phyloP scores from a whole-genome alignment of 2,329 filamentous ascomycete species.

The Botryosphaeria dothidea region DNA sequence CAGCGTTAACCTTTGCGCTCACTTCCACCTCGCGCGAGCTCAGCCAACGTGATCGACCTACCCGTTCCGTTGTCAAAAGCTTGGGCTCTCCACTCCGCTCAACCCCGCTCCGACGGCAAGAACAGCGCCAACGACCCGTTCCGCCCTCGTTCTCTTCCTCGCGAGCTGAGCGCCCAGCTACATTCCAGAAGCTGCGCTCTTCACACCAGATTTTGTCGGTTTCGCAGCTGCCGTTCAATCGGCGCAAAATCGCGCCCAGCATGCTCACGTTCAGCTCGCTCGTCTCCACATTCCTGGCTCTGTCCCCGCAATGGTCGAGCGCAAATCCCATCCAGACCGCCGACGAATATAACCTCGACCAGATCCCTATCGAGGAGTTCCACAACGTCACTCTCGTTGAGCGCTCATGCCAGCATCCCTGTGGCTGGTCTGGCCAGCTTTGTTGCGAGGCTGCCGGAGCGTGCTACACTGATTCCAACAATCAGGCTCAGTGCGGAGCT shows the following conservation, averaged over 20 bases:
- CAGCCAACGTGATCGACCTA: too few relatives aligned
- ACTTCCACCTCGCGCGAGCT: not conserved
- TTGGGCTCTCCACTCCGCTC: too few relatives aligned
- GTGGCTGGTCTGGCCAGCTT: conserved; percentile 36
- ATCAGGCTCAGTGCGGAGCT: conserved; percentile 36
- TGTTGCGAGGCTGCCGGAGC: conserved; percentile 34
- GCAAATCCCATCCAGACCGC: conserved; percentile 14
- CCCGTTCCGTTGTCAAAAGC: too few relatives aligned
- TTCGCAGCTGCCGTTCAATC: not conserved
- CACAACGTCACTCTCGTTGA: conserved; percentile 33
- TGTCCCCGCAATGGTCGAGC: conserved; percentile 8
- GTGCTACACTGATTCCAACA: conserved; percentile 35
- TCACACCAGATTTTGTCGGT: not conserved
- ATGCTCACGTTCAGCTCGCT: conserved; percentile 1
- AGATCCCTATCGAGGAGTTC: conserved; percentile 24
- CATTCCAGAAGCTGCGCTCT: not conserved
- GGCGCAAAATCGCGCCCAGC: not conserved
- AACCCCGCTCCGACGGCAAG: too few relatives aligned
- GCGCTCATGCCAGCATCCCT: conserved; percentile 24
- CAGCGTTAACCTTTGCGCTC: not conserved
- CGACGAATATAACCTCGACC: not conserved
- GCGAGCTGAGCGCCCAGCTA: not conserved
- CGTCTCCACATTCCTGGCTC: conserved; percentile 15
- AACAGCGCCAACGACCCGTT: not conserved
- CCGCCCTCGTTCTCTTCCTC: not conserved